Percentiles rank a stretch among this genome's conserved stretches.
Evolutionary conservation across 805 yeast species (phyloP).

Genomic region (Candida montana): DNA sequence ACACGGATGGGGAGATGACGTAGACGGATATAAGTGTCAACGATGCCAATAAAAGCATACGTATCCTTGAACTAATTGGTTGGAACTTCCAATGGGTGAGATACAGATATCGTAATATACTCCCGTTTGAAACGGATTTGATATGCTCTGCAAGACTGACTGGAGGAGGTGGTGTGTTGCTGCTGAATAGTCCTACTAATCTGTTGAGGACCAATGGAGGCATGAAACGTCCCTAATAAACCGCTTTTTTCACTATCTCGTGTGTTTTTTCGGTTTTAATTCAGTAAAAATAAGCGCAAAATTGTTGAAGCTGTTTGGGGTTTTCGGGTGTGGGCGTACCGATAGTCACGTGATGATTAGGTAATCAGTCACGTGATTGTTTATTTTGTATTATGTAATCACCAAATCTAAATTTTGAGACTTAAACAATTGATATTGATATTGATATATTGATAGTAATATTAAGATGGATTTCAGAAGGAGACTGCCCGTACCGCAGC

Average conservation of each 20-base stretch:
- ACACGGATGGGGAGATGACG: slow-evolving; percentile 27
- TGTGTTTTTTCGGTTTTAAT: too few relatives aligned
- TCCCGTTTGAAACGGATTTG: slow-evolving; percentile 8
- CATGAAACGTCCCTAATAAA: too few relatives aligned
- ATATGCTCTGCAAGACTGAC: slow-evolving; percentile 13
- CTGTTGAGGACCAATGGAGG: neutral
- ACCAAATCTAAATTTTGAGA: too few relatives aligned
- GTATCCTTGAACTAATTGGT: slow-evolving; percentile 9
- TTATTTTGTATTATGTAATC: too few relatives aligned
- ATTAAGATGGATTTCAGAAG: neutral
- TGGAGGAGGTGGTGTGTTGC: neutral
- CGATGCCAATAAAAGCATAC: slow-evolving; percentile 23
- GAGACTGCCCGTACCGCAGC: neutral
- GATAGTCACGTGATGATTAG: neutral
- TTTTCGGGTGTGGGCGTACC: too few relatives aligned
- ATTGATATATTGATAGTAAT: too few relatives aligned
- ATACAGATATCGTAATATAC: slow-evolving; percentile 11
- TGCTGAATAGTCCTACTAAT: neutral
- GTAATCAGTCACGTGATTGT: too few relatives aligned
- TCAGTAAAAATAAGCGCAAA: too few relatives aligned
- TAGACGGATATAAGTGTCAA: slow-evolving; percentile 24
- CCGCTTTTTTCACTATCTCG: too few relatives aligned
- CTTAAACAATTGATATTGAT: too few relatives aligned
- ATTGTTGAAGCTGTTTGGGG: too few relatives aligned
- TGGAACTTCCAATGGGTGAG: slow-evolving; percentile 21